phyloP scores from a whole-genome alignment of 1,139 yeast genomes.

The Pichia sp. region DNA sequence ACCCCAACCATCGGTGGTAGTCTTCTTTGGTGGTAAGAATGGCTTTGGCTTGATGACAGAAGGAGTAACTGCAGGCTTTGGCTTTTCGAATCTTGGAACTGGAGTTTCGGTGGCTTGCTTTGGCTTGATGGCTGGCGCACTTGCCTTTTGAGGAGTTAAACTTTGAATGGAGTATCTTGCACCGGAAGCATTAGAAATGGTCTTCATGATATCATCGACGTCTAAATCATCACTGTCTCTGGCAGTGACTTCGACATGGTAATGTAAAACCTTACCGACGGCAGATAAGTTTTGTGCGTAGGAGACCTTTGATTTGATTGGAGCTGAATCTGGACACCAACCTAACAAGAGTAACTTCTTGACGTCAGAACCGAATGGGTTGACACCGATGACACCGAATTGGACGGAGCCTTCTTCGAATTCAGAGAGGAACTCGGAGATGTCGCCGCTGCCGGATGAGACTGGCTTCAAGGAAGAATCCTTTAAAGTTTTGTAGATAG shows the following conservation, averaged over 20 bases:
- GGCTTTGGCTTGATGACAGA: slow-evolving; percentile 21
- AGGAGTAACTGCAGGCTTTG: slow-evolving; percentile 11
- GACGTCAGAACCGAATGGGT: slow-evolving; percentile 88
- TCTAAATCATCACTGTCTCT: slow-evolving; percentile 89
- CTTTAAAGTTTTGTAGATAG: slow-evolving; percentile 61
- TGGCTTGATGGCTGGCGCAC: slow-evolving; percentile 27
- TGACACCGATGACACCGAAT: slow-evolving; percentile 85
- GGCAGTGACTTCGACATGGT: slow-evolving; percentile 97
- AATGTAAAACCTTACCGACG: slow-evolving; percentile 71
- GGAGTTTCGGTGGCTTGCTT: slow-evolving; percentile 27
- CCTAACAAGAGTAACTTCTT: slow-evolving; percentile 83
- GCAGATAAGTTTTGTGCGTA: slow-evolving; percentile 77
- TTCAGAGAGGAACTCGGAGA: slow-evolving; percentile 74
- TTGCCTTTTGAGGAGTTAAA: slow-evolving; percentile 25
- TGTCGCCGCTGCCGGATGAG: slow-evolving; percentile 59
- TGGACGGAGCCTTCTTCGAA: slow-evolving; percentile 90
- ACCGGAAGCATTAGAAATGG: slow-evolving; percentile 91
- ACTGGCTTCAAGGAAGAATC: slow-evolving; percentile 57
- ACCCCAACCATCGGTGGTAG: slow-evolving; percentile 50
- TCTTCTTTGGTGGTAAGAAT: slow-evolving; percentile 26
- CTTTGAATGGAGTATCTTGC: slow-evolving; percentile 82
- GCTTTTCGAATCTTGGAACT: slow-evolving; percentile 19
- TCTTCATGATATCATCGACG: slow-evolving; percentile 68
- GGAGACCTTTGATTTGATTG: slow-evolving; percentile 68
- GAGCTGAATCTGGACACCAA: slow-evolving; percentile 93